Conservation (phyloP, 2,329 filamentous ascomycete genomes). For the Rhinocladiella mackenziei region DNA sequence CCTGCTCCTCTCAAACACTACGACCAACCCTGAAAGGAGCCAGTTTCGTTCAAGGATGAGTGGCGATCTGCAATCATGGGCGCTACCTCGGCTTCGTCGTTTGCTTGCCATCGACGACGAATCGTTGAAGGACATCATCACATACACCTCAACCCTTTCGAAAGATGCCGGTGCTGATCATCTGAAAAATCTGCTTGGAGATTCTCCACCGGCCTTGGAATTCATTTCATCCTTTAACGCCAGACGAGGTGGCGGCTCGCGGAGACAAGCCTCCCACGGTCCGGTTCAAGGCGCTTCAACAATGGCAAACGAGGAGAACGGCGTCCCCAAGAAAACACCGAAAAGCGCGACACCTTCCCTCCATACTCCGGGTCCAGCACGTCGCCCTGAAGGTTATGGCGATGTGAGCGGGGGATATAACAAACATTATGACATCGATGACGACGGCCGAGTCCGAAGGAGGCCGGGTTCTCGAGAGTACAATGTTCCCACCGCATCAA, state of each 20-base stretch:
- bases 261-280: slow-evolving; percentile 25
- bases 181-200: slow-evolving; percentile 81
- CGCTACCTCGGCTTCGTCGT: slow-evolving; percentile 67
- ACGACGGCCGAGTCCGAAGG: background rate
- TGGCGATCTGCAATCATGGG: slow-evolving; percentile 51
- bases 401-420: slow-evolving; percentile 66
- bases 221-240: slow-evolving; percentile 74
- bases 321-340: slow-evolving; percentile 44
- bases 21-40: too few species aligned
- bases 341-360: slow-evolving; percentile 59
- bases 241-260: slow-evolving; percentile 41
- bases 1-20: too few species aligned
- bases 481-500: slow-evolving; percentile 47
- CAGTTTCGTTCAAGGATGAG: slow-evolving; percentile 33
- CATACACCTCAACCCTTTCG: slow-evolving; percentile 73
- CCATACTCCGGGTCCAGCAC: slow-evolving; percentile 58
- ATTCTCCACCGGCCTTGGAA: slow-evolving; percentile 69
- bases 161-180: slow-evolving; percentile 76
- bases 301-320: background rate
- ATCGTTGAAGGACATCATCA: slow-evolving; percentile 76
- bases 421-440: slow-evolving; percentile 57
- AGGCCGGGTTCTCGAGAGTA: slow-evolving; percentile 54
- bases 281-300: too few species aligned
- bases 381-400: slow-evolving; percentile 61
- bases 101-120: slow-evolving; percentile 81